Percentiles rank a stretch among this genome's conserved stretches.
These are phyloP conservation scores for Penicillium silybi DNA, from an alignment of 495 filamentous ascomycete genomes.

Conservation along the genomic window DNA sequence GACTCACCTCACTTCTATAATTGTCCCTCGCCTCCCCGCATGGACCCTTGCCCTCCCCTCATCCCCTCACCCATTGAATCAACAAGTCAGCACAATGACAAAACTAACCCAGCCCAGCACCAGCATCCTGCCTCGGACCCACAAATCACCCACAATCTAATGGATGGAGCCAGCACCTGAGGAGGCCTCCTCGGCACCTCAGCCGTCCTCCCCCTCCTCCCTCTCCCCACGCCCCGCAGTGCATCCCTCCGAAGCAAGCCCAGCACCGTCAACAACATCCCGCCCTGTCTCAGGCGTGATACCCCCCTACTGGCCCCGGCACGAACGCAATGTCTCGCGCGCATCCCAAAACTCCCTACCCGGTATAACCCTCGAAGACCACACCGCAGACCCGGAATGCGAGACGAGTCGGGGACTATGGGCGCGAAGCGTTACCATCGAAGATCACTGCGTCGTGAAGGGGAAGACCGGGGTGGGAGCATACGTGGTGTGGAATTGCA, in stretches of 20 bases:
- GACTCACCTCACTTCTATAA: background rate
- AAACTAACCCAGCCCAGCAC: background rate
- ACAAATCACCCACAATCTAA: constrained; percentile 25
- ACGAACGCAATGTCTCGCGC: constrained; percentile 37
- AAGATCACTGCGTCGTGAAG: constrained; percentile 63
- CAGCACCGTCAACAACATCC: constrained; percentile 15
- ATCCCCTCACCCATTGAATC: background rate
- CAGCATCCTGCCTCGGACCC: background rate
- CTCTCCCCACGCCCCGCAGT: constrained; percentile 2
- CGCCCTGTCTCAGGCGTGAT: constrained; percentile 40
- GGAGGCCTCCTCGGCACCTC: constrained; percentile 35
- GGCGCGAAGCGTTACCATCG: constrained; percentile 62
- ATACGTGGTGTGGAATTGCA: constrained; percentile 74
- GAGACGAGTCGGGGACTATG: constrained; percentile 61
- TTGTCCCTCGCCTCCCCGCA: constrained; percentile 11
- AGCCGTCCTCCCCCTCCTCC: constrained; percentile 24
- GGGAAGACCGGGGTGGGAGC: constrained; percentile 61
- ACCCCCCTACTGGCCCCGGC: constrained; percentile 51
- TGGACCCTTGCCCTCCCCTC: constrained; percentile 2
- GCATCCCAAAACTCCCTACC: constrained; percentile 44
- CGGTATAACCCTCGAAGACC: constrained; percentile 65
- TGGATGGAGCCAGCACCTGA: constrained; percentile 51
- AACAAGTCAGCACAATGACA: background rate
- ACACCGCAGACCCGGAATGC: constrained; percentile 58
- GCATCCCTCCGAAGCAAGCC: background rate